phyloP scores from a whole-genome alignment of 768 basidiomycete genomes.

The Russula ochroleuca region DNA sequence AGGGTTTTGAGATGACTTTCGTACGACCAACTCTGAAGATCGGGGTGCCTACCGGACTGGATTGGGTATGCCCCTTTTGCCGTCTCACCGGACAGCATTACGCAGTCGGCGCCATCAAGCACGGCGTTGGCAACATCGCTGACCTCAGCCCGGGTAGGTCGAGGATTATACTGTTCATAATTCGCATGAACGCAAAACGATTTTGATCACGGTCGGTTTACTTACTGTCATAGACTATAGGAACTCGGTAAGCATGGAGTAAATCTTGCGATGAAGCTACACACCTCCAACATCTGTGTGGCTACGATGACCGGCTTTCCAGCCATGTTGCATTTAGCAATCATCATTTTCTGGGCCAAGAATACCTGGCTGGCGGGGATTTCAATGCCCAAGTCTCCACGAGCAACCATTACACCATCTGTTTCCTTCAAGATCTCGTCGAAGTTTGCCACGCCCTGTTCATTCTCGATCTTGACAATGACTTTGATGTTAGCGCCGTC shows the following conservation, averaged over 20 bases:
- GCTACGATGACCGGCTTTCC: conserved; percentile 99
- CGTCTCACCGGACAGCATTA: conserved; percentile 99
- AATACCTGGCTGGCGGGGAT: conserved; percentile 99
- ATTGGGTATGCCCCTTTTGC: conserved; percentile 97
- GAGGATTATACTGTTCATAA: conserved; percentile 78
- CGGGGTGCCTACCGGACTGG: conserved; percentile 65
- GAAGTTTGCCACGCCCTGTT: conserved; percentile 98
- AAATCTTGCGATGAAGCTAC: conserved; percentile 23
- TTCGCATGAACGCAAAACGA: not conserved
- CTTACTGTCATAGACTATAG: conserved; percentile 89
- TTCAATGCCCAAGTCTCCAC: conserved; percentile 98
- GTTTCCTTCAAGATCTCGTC: conserved; percentile 94
- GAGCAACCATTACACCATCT: conserved; percentile 99
- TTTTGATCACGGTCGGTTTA: conserved; percentile 1
- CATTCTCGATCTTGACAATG: conserved; percentile 99
- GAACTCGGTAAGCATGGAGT: conserved; percentile 22
- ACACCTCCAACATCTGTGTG: conserved; percentile 97
- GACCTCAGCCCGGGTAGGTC: conserved; percentile 97
- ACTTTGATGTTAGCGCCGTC: conserved; percentile 97
- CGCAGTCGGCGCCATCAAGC: conserved; percentile 97
- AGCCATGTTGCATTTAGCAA: conserved; percentile 95
- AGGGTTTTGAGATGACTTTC: not conserved
- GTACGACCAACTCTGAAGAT: conserved; percentile 1
- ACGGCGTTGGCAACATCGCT: conserved; percentile 99
- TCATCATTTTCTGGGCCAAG: conserved; percentile 99